phyloP scores from a whole-genome alignment of 306 rosid genomes.

The Trichosanthes truncata region DNA sequence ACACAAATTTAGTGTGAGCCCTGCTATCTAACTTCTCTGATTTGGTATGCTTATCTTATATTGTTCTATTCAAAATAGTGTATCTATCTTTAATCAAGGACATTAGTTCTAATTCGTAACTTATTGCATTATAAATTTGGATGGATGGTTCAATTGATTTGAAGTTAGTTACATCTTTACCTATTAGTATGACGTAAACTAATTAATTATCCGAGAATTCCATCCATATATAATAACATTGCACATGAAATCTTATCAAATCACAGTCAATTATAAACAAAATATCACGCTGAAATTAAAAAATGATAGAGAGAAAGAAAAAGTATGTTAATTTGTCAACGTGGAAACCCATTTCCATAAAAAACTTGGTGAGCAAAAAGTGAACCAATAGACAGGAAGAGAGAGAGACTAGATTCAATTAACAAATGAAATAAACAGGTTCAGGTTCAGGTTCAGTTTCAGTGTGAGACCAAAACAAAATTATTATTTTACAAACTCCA shows the following conservation, averaged over 20 bases:
- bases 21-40: no score
- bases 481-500: no score
- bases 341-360: background rate
- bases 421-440: background rate
- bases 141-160: background rate
- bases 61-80: no score
- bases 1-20: no score
- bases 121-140: background rate
- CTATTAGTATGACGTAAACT: background rate
- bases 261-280: background rate
- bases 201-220: background rate
- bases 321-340: background rate
- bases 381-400: background rate
- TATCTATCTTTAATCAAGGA: no score
- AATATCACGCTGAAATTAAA: background rate
- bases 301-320: background rate
- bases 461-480: background rate
- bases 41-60: no score
- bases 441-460: background rate
- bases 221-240: background rate
- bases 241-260: background rate
- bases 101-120: no score
- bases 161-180: background rate
- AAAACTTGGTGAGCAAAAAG: background rate
- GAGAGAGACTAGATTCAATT: background rate